Evolutionary conservation across 768 basidiomycete genomes (phyloP), one percentile per base, ranked within the genome.

Genomic region (Russula sp.): DNA sequence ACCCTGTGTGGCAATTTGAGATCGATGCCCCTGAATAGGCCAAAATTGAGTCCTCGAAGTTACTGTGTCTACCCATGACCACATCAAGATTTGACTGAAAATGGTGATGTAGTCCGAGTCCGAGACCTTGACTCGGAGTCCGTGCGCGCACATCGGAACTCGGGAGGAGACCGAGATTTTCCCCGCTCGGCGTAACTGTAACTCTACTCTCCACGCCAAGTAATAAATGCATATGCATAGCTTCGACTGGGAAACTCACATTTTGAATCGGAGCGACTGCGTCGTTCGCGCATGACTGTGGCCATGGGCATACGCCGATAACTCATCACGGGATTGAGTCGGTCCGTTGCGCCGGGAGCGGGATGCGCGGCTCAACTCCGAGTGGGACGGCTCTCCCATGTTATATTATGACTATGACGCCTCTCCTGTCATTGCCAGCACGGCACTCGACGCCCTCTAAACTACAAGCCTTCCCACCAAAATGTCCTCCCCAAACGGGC

Each of bases 401-500:
- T 32, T 26, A 63, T 58, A 63, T 20, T 38, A 60, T 60, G 59
- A 54, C 44, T 18, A 40, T 40, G 38, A 38, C 38, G 18, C 36
- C 53, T 11, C 42, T n/a, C 30, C 36, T 38, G 26, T 49, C 59
- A 60, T 28, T 48, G 42, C 59, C 59, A 60, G 36, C 58, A 2
- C 34, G 34, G 3, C 16, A 20, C 59, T 10, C 59, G n/a, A 46
- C 32, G 20, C 24, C 18, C 18, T 51, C 30, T 26, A 48, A 24
- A 51, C 54, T 10, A 18, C 30, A 28, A 18, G 22, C 26, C 49
- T 2, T 5, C 22, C 55, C 55, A 16, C 22, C 5, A 11, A 53
- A 24, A 77, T 77, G 76, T 46, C 70, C 64, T 78, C 81, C 57
- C 49, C 77, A 5, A 91, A 92, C 74, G 84, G 83, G 52, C 80